Conservation (phyloP, 2,329 filamentous ascomycete species). For the Elsinoe necatrix region DNA sequence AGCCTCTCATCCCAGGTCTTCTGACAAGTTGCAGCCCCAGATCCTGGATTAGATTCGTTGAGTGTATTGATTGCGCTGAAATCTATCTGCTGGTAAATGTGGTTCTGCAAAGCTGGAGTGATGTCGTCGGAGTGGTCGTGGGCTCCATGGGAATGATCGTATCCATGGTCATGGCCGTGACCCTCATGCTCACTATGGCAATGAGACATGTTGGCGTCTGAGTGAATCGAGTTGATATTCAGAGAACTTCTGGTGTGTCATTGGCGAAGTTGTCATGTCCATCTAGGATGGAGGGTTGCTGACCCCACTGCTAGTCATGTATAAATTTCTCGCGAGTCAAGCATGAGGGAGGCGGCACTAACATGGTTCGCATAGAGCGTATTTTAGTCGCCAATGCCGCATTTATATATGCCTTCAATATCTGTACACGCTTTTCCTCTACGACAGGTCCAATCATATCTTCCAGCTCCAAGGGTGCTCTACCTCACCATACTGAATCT, state of each 20-base stretch:
- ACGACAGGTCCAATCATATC: neutral
- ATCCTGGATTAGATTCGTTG: conserved; percentile 64
- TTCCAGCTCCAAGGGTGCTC: conserved; percentile 76
- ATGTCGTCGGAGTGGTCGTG: conserved; percentile 92
- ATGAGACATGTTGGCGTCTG: conserved; percentile 32
- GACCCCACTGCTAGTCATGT: conserved; percentile 2
- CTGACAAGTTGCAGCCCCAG: conserved; percentile 67
- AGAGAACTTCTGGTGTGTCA: neutral
- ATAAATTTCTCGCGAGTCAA: conserved; percentile 1
- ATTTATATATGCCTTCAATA: neutral
- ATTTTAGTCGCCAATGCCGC: neutral
- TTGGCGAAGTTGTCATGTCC: neutral
- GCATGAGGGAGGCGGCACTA: neutral
- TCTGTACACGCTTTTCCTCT: neutral
- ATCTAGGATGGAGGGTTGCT: neutral
- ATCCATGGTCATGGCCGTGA: conserved; percentile 39
- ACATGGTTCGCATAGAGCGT: too few species aligned
- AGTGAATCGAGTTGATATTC: too few species aligned
- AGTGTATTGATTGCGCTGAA: conserved; percentile 77
- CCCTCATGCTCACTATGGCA: conserved; percentile 41
- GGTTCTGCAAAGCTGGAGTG: conserved; percentile 80
- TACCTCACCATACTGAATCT: conserved; percentile 88
- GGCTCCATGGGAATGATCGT: conserved; percentile 48
- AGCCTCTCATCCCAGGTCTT: conserved; percentile 88
- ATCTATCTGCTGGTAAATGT: conserved; percentile 85